Evolutionary conservation across 805 yeast genomes (phyloP), one percentile per base, ranked within the genome.

Genomic region (Sugiyamaella mastotermitis): DNA sequence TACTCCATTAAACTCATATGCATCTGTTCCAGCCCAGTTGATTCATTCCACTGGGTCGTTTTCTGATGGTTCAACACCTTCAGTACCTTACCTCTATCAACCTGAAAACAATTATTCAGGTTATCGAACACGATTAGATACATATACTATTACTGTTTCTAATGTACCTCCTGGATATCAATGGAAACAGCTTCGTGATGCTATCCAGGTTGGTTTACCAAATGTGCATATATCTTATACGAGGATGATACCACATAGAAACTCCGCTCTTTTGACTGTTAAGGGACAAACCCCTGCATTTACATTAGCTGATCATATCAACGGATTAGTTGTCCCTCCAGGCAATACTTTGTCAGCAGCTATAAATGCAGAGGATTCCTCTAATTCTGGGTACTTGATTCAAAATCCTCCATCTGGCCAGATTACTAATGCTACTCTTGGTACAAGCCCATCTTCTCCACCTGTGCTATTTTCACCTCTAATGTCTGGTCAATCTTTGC

Each of bases 121-220:
- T 13, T 32, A 37, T 32, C 21, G 37, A 15, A 31, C 19, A 13
- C 31, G 27, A 4, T 27, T 16, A 11, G 43, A 40, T 5, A 18
- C 18, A 11, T 29, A 38, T 22, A 22, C 35, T 16, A 33, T 40
- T 18, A 18, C 40, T 6, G 34, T 43, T 18, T 16, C 41, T 21
- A 43, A 41, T 22, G 34, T 42, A 11, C 49, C 47, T 13, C 35
- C 35, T 15, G 27, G 20, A 15, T 40, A 24, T 25, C 45, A 43
- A 22, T 72, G 19, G 92, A 36, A 34, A 28, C 31, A 37, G 14
- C 32, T 48, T n/a, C 31, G 44, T 10, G 50, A 46, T 25, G 24
- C 36, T 7, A 36, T 41, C 11, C 35, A 25, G 11, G 10, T 37
- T 10, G 14, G 19, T 7, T 35, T 39, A 18, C 52, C 50, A 13